Evolutionary conservation across 2,329 filamentous ascomycete genomes (phyloP).

Genomic region (Parasarocladium wereldwijsianum): DNA sequence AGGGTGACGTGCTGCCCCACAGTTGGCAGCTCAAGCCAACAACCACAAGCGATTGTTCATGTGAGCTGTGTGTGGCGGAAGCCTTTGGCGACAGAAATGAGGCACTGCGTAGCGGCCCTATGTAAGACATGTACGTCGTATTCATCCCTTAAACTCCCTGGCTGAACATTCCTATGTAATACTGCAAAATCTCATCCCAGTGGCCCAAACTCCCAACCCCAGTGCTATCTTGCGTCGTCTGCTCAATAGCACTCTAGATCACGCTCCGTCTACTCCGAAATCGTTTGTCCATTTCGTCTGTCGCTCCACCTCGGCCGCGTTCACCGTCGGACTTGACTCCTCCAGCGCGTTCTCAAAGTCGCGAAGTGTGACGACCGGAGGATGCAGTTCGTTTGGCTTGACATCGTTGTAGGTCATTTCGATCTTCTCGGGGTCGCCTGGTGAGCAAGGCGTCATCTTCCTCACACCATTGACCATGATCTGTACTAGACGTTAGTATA

Average conservation of each 20-base stretch:
- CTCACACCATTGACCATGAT: constrained; percentile 52
- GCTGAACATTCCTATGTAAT: too few species aligned
- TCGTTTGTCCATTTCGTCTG: constrained; percentile 92
- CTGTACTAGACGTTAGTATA: constrained; percentile 23
- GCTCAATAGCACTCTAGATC: constrained; percentile 6
- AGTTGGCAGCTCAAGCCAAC: too few species aligned
- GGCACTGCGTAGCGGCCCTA: too few species aligned
- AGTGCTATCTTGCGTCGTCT: constrained; percentile 1
- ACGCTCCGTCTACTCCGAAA: constrained; percentile 80
- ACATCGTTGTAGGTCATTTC: constrained; percentile 94
- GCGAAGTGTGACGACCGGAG: constrained; percentile 74
- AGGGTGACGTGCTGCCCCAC: too few species aligned
- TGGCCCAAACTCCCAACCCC: constrained; percentile 5
- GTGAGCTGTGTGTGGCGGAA: too few species aligned
- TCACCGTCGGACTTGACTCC: constrained; percentile 78
- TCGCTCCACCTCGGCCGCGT: constrained; percentile 64
- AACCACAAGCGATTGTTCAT: too few species aligned
- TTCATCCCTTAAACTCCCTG: too few species aligned
- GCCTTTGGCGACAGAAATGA: too few species aligned
- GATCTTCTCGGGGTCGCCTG: constrained; percentile 68
- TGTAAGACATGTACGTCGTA: too few species aligned
- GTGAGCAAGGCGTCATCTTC: constrained; percentile 81
- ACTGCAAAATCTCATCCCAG: too few species aligned
- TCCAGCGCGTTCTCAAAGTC: constrained; percentile 92
- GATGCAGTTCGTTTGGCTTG: constrained; percentile 68